Conservation (phyloP, 225 moss, liverwort and hornwort species). For the Takakia lepidozioides region DNA sequence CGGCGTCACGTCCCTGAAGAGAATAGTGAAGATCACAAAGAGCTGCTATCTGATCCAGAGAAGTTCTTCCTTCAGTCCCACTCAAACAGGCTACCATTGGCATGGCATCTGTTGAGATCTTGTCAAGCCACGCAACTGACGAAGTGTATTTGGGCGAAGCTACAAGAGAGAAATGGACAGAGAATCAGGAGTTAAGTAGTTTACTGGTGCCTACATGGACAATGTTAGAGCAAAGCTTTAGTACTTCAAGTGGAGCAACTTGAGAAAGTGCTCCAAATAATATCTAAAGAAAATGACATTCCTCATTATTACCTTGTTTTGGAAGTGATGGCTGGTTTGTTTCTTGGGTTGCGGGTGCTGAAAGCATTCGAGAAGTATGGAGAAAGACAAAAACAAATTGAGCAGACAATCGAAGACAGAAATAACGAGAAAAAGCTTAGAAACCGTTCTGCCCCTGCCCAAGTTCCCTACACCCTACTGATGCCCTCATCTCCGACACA, state of each 20-base stretch:
- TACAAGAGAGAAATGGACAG: conserved; percentile 4
- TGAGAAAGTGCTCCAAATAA: too few species aligned
- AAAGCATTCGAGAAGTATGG: background rate
- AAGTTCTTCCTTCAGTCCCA: too few species aligned
- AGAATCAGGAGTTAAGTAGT: too few species aligned
- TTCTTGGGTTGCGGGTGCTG: conserved; percentile 1
- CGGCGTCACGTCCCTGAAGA: background rate
- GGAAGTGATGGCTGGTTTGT: too few species aligned
- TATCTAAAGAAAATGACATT: too few species aligned
- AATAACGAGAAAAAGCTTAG: conserved; percentile 1
- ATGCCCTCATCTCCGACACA: conserved; percentile 5
- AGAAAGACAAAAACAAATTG: too few species aligned
- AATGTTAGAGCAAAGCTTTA: too few species aligned
- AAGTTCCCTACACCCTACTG: conserved; percentile 26
- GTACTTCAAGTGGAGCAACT: too few species aligned
- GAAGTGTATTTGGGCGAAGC: conserved; percentile 15
- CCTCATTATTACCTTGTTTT: too few species aligned
- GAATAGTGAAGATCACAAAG: background rate
- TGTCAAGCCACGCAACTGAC: conserved; percentile 6
- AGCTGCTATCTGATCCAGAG: too few species aligned
- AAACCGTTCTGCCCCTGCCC: conserved; percentile 13
- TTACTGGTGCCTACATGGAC: too few species aligned
- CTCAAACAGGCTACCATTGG: background rate
- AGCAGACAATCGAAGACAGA: background rate
- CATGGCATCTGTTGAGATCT: conserved; percentile 5